These are phyloP conservation scores for Coccomyxa sp. DNA, from an alignment of 139 green algal genomes.

Conservation along the genomic window DNA sequence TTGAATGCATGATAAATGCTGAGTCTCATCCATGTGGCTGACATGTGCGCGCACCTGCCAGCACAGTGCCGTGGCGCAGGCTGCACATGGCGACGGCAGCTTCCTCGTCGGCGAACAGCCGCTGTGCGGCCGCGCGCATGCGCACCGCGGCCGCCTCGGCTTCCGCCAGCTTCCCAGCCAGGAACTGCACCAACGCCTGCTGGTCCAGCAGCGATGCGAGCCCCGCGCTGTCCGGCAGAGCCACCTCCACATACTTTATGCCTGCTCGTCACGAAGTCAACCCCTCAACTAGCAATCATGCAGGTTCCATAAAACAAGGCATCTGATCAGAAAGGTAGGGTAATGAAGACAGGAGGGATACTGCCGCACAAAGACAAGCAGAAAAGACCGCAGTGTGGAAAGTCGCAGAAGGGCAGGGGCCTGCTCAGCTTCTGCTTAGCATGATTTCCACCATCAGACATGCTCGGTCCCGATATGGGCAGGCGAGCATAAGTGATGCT, in stretches of 20 bases:
- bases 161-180: neutral
- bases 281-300: too few relatives aligned
- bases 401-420: neutral
- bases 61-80: neutral
- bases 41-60: neutral
- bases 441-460: too few relatives aligned
- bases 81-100: neutral
- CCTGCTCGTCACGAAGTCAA: neutral
- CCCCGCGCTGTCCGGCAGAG: neutral
- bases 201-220: neutral
- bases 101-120: neutral
- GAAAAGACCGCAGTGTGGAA: neutral
- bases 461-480: too few relatives aligned
- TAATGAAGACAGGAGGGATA: neutral
- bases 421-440: neutral
- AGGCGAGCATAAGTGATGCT: too few relatives aligned
- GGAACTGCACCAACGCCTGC: neutral
- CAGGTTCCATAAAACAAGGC: too few relatives aligned
- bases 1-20: too few relatives aligned
- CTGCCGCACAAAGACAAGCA: neutral
- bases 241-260: neutral
- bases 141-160: neutral
- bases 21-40: too few relatives aligned
- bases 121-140: neutral
- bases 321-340: too few relatives aligned